Base-by-base conservation (phyloP, 75 land plant species). In the Pinus tabuliformis region DNA sequence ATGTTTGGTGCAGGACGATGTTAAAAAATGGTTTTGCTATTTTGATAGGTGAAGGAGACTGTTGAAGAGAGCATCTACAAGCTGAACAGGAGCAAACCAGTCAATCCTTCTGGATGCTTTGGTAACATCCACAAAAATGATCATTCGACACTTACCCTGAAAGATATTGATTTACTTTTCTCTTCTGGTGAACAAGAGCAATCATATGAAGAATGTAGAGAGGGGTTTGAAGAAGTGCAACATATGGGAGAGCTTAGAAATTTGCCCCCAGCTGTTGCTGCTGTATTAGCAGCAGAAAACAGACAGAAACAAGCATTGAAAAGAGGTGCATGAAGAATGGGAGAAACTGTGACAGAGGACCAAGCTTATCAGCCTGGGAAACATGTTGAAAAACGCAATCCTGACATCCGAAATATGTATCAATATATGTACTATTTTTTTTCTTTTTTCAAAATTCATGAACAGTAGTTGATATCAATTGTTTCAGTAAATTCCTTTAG, bases 51-150 rank as follows among this genome's bases (percentile, higher is more conserved):
- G 22, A 90, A 80, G 57, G 87, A 87, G 64, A 95, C 98, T 0
- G 97, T 97, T 24, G 99, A 97, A 76, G 99, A 97, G 78, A 92
- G 98, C 87, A 91, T 97, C 49, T 88, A 91, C 61, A 89, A 83
- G 39, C 77, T 97, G 56, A 91, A 91, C 72, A 84, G 81, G 59
- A 85, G 82, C 68, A 86, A 89, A 42, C 33, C 70, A 57, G 68
- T 81, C 21, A 65, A 61, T 22, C 76, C 36, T 58, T 73, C 89
- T 13, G 75, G 76, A 42, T 73, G 81, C 62, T 79, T 79, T 20
- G 75, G 81, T 20, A 87, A 83, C 74, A 73, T 76, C 2, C 88
- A 83, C 62, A 87, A 81, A 77, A 75, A 80, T 26, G 91, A 93
- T 66, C 87, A 83, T 73, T 88, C 86, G 30, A 52, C 76, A 58